phyloP scores from a whole-genome alignment of 2,329 filamentous ascomycete species.

The Ceratocystis cubensis region DNA sequence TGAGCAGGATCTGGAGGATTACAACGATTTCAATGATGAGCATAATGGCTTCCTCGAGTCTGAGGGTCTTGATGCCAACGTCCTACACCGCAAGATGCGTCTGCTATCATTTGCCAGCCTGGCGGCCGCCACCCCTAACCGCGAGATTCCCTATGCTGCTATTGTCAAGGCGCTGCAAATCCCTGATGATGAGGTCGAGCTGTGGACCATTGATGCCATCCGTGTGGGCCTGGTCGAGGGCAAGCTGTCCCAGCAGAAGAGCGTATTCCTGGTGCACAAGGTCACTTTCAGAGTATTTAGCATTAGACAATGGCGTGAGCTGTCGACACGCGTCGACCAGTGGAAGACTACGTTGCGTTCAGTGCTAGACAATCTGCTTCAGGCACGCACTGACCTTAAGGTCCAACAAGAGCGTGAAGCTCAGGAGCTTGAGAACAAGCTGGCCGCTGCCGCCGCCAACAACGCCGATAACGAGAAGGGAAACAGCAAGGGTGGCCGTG shows the following conservation, averaged over 20 bases:
- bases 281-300: conserved; percentile 94
- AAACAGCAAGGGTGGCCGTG: conserved; percentile 26
- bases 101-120: conserved; percentile 85
- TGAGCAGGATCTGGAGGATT: conserved; percentile 86
- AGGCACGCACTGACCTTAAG: conserved; percentile 69
- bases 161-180: conserved; percentile 81
- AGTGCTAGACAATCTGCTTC: conserved; percentile 64
- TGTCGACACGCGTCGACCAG: conserved; percentile 77
- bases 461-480: conserved; percentile 25
- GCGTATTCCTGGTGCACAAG: conserved; percentile 89
- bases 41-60: conserved; percentile 75
- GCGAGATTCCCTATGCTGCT: conserved; percentile 75
- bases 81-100: conserved; percentile 87
- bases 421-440: conserved; percentile 58
- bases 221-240: conserved; percentile 91
- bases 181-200: conserved; percentile 72
- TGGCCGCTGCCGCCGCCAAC: conserved; percentile 34
- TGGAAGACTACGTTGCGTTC: conserved; percentile 73
- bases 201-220: conserved; percentile 98
- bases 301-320: conserved; percentile 95
- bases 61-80: conserved; percentile 57
- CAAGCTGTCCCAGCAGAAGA: conserved; percentile 83
- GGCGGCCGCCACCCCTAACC: conserved; percentile 67
- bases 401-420: conserved; percentile 65
- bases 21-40: conserved; percentile 88